Conservation (phyloP, 1,284 basidiomycete genomes). For the Vanrija sp. region DNA sequence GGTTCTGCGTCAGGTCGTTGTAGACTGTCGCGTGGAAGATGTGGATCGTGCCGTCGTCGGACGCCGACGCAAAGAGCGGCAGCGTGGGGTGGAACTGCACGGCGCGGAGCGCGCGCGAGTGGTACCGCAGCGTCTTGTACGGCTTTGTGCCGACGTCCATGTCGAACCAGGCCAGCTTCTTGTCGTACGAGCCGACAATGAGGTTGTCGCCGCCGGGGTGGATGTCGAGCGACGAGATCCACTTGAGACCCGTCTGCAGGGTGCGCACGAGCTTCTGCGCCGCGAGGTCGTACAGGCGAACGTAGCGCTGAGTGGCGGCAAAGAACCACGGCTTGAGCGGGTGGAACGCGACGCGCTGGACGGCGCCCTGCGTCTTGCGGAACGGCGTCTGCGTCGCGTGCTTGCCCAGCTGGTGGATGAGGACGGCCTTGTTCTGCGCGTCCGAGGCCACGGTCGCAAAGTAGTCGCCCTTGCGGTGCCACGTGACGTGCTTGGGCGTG, state of each 20-base stretch:
- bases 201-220: constrained; percentile 95
- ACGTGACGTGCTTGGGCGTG: constrained; percentile 75
- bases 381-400: constrained; percentile 97
- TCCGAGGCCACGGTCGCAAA: constrained; percentile 71
- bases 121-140: constrained; percentile 95
- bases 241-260: constrained; percentile 83
- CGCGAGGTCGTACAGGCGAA: constrained; percentile 90
- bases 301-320: constrained; percentile 96
- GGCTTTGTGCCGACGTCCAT: constrained; percentile 92
- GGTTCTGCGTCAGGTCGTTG: constrained; percentile 89
- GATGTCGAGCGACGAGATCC: constrained; percentile 95
- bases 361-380: constrained; percentile 82
- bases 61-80: constrained; percentile 91
- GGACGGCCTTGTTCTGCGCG: constrained; percentile 44
- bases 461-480: constrained; percentile 96
- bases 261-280: constrained; percentile 92
- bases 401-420: constrained; percentile 87
- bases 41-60: constrained; percentile 95
- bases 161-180: constrained; percentile 98
- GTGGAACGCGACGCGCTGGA: constrained; percentile 93
- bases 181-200: constrained; percentile 95
- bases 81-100: constrained; percentile 90
- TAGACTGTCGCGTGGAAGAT: constrained; percentile 95
- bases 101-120: constrained; percentile 84
- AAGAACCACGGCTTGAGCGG: constrained; percentile 93